Evolutionary conservation across 2,329 filamentous ascomycete genomes (phyloP).

Genomic region (Fusarium bactridioides): DNA sequence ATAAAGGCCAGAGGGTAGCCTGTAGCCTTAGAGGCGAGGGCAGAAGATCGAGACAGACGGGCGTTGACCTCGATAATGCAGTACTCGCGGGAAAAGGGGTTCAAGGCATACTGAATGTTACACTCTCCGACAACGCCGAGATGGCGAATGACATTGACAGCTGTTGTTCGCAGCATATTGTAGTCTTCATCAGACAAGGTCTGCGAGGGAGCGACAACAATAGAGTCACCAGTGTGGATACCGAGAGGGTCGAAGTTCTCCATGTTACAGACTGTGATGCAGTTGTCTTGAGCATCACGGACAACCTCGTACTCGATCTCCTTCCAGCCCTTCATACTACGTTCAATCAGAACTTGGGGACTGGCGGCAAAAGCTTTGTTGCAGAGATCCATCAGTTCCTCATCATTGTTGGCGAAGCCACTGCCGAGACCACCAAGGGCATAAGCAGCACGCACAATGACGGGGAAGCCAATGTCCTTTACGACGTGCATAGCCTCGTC

Average conservation of each 20-base stretch:
- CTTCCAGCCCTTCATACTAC: conserved; percentile 99
- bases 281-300: conserved; percentile 94
- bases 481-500: conserved; percentile 91
- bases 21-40: conserved; percentile 94
- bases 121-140: conserved; percentile 97
- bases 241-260: conserved; percentile 99
- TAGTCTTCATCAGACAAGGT: conserved; percentile 98
- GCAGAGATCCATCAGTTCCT: conserved; percentile 85
- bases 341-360: conserved; percentile 94
- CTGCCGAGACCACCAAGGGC: conserved; percentile 93
- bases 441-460: conserved; percentile 96
- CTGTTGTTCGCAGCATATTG: conserved; percentile 97
- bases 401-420: conserved; percentile 90
- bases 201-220: conserved; percentile 96
- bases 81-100: conserved; percentile 94
- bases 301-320: conserved; percentile 99
- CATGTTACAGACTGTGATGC: conserved; percentile 99
- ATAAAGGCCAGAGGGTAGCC: conserved; percentile 97
- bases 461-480: conserved; percentile 91
- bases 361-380: conserved; percentile 94
- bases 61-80: conserved; percentile 99
- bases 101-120: conserved; percentile 98
- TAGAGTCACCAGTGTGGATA: conserved; percentile 97
- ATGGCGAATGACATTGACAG: conserved; percentile 96
- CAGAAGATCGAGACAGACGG: conserved; percentile 92